Percentiles rank a stretch among this genome's conserved stretches.
Evolutionary conservation across 441 rosid species (phyloP).

Genomic region (Rhodomyrtus psidioides): DNA sequence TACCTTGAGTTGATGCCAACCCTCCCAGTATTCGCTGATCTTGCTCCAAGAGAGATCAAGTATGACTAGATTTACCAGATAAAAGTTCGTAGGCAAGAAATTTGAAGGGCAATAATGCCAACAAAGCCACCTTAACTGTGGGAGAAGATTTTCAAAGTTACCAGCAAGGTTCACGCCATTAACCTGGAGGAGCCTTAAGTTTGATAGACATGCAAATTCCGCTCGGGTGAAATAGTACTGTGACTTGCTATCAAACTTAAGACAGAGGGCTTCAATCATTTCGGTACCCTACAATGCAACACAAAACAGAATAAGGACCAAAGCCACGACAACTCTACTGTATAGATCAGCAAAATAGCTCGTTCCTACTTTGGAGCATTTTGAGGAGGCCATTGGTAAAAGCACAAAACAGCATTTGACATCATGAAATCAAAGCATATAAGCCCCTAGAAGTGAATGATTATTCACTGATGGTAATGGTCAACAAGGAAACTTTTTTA

Average conservation of each 20-base stretch:
- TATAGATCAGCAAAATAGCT: not conserved
- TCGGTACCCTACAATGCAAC: not conserved
- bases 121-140: constrained; percentile 7
- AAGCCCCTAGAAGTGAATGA: not conserved
- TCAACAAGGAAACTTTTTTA: not conserved
- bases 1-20: constrained; percentile 7
- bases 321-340: not conserved
- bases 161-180: not conserved
- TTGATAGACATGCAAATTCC: constrained; percentile 1
- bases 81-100: not conserved
- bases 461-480: not conserved
- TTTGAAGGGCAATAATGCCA: constrained; percentile 7
- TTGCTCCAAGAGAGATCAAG: constrained; percentile 3
- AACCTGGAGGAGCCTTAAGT: constrained; percentile 8
- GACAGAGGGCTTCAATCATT: constrained; percentile 9
- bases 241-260: constrained; percentile 9
- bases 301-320: not conserved
- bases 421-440: not conserved
- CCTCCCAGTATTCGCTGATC: constrained; percentile 8
- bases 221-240: constrained; percentile 6
- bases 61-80: not conserved
- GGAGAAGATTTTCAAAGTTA: not conserved
- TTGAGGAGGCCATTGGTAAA: not conserved
- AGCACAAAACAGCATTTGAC: not conserved
- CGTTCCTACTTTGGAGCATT: not conserved